A percentile compares a stretch with the other conserved stretches of the same genome.
phyloP scores from a whole-genome alignment of 2,329 filamentous ascomycete genomes.

The Coniochaeta ligniaria region DNA sequence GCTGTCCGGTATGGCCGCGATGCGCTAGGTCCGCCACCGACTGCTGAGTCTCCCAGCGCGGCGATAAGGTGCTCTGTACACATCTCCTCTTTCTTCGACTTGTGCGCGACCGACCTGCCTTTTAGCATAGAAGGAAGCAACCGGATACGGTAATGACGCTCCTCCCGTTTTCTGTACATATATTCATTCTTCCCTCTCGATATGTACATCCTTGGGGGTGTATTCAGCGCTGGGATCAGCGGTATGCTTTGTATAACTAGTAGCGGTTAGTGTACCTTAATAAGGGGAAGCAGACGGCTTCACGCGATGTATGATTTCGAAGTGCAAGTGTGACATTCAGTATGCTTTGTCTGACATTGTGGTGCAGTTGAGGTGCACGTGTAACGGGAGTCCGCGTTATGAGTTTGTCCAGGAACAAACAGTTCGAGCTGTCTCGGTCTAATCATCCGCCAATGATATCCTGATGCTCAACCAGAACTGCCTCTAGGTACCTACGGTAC shows the following conservation, averaged over 20 bases:
- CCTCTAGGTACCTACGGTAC: too few species aligned
- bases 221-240: not conserved
- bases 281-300: not conserved
- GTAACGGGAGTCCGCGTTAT: not conserved
- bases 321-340: not conserved
- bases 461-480: too few species aligned
- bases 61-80: not conserved
- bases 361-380: not conserved
- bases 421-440: not conserved
- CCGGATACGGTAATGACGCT: not conserved
- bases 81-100: not conserved
- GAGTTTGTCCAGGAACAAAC: not conserved
- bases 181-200: not conserved
- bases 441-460: too few species aligned
- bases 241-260: not conserved
- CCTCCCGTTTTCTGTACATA: not conserved
- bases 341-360: not conserved
- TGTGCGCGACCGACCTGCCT: conserved; percentile 4
- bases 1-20: conserved; percentile 48
- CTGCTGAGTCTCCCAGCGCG: not conserved
- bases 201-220: not conserved
- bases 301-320: not conserved
- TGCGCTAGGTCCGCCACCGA: conserved; percentile 11
- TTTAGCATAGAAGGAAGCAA: not conserved
- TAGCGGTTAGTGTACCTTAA: not conserved